Percentiles rank a stretch among this genome's conserved stretches.
Conservation (phyloP, 208 protist genomes). For the Leishmania arabica region DNA sequence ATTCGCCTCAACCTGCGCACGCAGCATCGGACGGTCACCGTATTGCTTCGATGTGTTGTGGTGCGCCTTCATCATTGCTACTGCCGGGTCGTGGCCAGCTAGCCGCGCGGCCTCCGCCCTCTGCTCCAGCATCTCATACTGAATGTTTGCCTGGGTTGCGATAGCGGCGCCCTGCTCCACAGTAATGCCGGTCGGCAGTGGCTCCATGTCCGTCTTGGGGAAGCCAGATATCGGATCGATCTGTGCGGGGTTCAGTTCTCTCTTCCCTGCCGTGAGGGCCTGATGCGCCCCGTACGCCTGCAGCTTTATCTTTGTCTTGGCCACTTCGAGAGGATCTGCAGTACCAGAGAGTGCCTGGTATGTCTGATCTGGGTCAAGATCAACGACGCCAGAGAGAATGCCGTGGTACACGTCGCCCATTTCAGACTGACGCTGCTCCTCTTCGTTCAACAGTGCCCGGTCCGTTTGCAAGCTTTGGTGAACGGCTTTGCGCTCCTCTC, state of each 20-base stretch:
- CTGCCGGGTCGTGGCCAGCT: conserved; percentile 58
- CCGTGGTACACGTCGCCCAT: conserved; percentile 83
- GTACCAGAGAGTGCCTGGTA: conserved; percentile 85
- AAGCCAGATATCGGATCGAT: conserved; percentile 83
- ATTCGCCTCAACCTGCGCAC: conserved; percentile 68
- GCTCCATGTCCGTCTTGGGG: conserved; percentile 73
- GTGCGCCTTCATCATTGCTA: conserved; percentile 64
- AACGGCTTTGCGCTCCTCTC: conserved; percentile 84
- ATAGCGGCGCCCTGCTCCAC: conserved; percentile 85
- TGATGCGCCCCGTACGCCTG: conserved; percentile 78
- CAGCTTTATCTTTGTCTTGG: conserved; percentile 88
- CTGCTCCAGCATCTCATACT: conserved; percentile 85
- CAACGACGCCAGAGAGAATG: conserved; percentile 74
- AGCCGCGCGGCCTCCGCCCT: conserved; percentile 57
- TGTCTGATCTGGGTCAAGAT: conserved; percentile 86
- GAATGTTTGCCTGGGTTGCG: conserved; percentile 68
- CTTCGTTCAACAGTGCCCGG: conserved; percentile 62
- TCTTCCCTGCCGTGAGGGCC: conserved; percentile 44
- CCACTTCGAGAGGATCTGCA: conserved; percentile 82
- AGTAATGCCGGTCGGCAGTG: conserved; percentile 79
- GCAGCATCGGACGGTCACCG: conserved; percentile 63
- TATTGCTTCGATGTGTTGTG: conserved; percentile 63
- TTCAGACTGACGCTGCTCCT: conserved; percentile 79
- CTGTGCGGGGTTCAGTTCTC: conserved; percentile 28
- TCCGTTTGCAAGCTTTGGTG: conserved; percentile 79